Evolutionary conservation across 2,329 filamentous ascomycete species (phyloP), one percentile per base, ranked within the genome.

Genomic region (Chaetomiaceae sp.): DNA sequence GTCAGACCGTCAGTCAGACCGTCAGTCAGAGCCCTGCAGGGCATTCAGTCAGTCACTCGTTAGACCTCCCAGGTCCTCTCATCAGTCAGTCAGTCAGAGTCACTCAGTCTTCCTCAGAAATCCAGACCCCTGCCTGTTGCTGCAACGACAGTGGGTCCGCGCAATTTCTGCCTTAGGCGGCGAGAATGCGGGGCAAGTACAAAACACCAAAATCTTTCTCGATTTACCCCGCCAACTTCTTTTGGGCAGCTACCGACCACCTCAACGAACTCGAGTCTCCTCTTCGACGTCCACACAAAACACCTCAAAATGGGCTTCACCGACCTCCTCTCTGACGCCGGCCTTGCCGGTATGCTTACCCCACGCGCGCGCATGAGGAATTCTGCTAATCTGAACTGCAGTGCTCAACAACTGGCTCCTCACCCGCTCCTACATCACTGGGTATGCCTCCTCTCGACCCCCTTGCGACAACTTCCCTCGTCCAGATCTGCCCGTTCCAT

Each of bases 401-500:
- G 63, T 64, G 57, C 63, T 64, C 54, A 59, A 64, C 60, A 64
- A 61, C 63, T 64, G 59, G 57, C 58, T 64, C 49, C 61, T 57
- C n/a, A 64, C 63, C 57, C 63, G 63, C 54, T 64, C 61, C 44
- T 64, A 64, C 58, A 46, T 64, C 47, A 51, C 52, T 34, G 63
- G 61, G 63, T 64, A 64, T 57, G 63, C 46, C 17, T 8, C 11
- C 19, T 45, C 25, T 17, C 17, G 14, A n/a, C 39, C 25, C n/a
- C 34, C 31, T 34, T 20, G 31, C 51, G 19, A 37, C 44, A 42
- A 3, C 15, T 38, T 33, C 14, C 14, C 19, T 19, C 14, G 15
- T 7, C 22, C 17, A 4, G 17, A n/a, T 33, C n/a, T 36, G 36
- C 19, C 50, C 36, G 46, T 51, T 54, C 51, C 80, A 31, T 87